These are phyloP conservation scores for Alternaria triticimaculans DNA, from an alignment of 2,329 filamentous ascomycete species.

Conservation along the genomic window DNA sequence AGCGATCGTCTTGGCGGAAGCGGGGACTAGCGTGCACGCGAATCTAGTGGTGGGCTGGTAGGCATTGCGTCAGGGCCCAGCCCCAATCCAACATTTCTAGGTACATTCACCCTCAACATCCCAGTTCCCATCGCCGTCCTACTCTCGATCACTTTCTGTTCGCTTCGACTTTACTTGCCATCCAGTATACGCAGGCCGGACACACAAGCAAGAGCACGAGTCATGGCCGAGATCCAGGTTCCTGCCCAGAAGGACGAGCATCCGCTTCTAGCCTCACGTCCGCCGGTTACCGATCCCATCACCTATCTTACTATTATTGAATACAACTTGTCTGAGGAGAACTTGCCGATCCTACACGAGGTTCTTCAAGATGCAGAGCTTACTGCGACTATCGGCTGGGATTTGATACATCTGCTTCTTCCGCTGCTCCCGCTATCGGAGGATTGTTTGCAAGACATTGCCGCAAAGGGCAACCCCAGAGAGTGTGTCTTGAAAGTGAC, in stretches of 20 bases:
- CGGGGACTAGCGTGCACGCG: conserved; percentile 15
- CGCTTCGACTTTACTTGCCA: neutral
- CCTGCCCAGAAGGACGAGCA: conserved; percentile 39
- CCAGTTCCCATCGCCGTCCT: neutral
- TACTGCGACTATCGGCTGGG: conserved; percentile 82
- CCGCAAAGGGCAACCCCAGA: conserved; percentile 77
- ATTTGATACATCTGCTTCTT: conserved; percentile 77
- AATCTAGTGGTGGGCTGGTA: conserved; percentile 10
- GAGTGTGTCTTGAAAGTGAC: conserved; percentile 84
- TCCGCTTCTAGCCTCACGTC: conserved; percentile 64
- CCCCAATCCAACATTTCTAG: conserved; percentile 5
- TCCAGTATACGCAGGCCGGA: neutral
- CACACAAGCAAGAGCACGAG: conserved; percentile 1
- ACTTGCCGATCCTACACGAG: conserved; percentile 71
- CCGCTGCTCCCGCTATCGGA: conserved; percentile 70
- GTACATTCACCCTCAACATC: conserved; percentile 7
- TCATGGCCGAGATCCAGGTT: conserved; percentile 43
- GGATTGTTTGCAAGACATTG: conserved; percentile 74
- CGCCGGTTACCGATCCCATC: conserved; percentile 70
- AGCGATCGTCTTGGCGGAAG: conserved; percentile 25
- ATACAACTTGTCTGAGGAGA: conserved; percentile 71
- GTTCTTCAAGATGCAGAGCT: conserved; percentile 72
- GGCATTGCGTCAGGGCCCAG: conserved; percentile 25
- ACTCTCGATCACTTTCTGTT: neutral
- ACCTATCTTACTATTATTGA: conserved; percentile 82